Evolutionary conservation across 192 early-diverging fungal genomes (phyloP), one percentile per base, ranked within the genome.

Genomic region (Podila epigama): DNA sequence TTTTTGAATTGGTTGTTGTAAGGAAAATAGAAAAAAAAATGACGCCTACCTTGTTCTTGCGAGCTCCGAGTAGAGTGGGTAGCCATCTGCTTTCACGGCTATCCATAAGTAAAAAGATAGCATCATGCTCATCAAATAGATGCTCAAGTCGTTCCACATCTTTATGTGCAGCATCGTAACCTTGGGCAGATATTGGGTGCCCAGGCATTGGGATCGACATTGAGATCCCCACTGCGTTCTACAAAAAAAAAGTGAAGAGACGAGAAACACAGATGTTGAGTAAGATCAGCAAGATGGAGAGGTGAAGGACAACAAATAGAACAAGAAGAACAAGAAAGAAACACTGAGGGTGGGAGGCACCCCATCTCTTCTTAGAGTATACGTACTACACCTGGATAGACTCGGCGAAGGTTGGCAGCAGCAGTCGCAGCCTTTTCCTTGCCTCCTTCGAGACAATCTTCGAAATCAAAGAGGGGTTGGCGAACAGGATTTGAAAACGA

Each of bases 171-270:
- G 41, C 60, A 27, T 77, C 66, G 35, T 85, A 71, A 10, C 69
- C 62, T 20, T 84, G 82, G 22, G 70, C 63, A 22, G 81, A 72
- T 18, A 89, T 81, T 3, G 88, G 69, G 68, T 99, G 97, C n/a
- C 96, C 97, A 5, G 97, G 97, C 97, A 99, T 99, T 2, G 97
- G 97, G 33, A 99, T 94, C 33, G 83, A 87, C 51, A 99, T 65
- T 28, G 82, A 37, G 63, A 85, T 69, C 9, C 94, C 96, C 44
- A 82, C 81, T 5, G 92, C 81, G 51, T 90, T 87, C 92, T 93
- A 64, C 0, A 15, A 37, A 1, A 16, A 48, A 22, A 22, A 9
- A 16, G 11, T 8, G 44, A 51, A 25, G 20, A 2, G 33, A 35
- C 29, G 1, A 37, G 22, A 8, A 9, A 5, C 3, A 51, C 9